Evolutionary conservation across 768 basidiomycete genomes (phyloP).

Genomic region (Hericium coralloides): DNA sequence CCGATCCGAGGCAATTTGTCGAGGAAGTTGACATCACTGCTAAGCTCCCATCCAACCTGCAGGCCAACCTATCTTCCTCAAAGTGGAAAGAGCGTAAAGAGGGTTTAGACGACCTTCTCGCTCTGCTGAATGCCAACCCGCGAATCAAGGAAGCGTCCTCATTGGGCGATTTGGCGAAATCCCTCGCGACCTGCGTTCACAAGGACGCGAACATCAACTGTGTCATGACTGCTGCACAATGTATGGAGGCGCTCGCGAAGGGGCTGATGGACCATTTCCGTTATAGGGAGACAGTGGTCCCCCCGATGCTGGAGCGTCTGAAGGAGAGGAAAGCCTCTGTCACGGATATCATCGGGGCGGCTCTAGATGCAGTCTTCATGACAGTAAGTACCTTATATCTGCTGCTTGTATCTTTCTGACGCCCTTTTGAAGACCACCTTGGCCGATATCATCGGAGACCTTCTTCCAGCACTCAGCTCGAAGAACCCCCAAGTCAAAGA

Average conservation of each 20-base stretch:
- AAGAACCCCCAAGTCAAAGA: constrained; percentile 98
- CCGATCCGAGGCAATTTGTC: constrained; percentile 73
- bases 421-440: constrained; percentile 52
- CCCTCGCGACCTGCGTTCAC: constrained; percentile 72
- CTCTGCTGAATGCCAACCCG: constrained; percentile 57
- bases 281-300: constrained; percentile 63
- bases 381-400: constrained; percentile 48
- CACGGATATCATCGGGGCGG: constrained; percentile 78
- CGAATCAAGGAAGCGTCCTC: constrained; percentile 76
- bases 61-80: constrained; percentile 69
- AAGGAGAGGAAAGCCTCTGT: constrained; percentile 93
- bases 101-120: constrained; percentile 73
- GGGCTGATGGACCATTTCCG: constrained; percentile 70
- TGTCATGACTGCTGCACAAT: constrained; percentile 80
- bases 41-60: constrained; percentile 68
- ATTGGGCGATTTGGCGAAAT: constrained; percentile 65
- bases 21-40: constrained; percentile 74
- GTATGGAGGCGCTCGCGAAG: constrained; percentile 79
- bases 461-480: constrained; percentile 64
- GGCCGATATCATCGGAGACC: constrained; percentile 74
- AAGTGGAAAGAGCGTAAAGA: constrained; percentile 99
- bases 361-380: constrained; percentile 81
- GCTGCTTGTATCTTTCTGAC: constrained; percentile 5
- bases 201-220: constrained; percentile 93
- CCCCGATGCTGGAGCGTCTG: constrained; percentile 75